Percentiles rank a stretch among this genome's conserved stretches.
These are phyloP conservation scores for Neurospora africana DNA, from an alignment of 495 filamentous ascomycete genomes.

Conservation along the genomic window DNA sequence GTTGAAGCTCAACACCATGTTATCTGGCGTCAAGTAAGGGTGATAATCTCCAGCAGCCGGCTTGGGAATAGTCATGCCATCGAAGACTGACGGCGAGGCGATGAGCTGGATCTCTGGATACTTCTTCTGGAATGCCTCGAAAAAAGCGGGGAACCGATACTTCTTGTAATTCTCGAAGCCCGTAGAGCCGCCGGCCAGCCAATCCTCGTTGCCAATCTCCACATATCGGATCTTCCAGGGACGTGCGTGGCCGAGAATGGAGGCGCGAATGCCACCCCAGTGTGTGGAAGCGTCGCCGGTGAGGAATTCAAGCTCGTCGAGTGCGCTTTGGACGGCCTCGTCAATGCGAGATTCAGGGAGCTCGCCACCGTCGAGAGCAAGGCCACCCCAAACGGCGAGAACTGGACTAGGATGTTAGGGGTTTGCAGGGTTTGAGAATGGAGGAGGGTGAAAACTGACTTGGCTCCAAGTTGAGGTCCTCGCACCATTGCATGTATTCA, in stretches of 20 bases:
- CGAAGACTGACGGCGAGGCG: slow-evolving; percentile 34
- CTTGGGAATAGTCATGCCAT: slow-evolving; percentile 29
- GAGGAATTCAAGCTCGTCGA: slow-evolving; percentile 60
- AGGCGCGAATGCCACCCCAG: slow-evolving; percentile 47
- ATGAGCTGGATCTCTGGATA: slow-evolving; percentile 57
- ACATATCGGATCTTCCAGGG: slow-evolving; percentile 50
- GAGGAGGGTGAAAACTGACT: slow-evolving; percentile 11
- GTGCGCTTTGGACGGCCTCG: slow-evolving; percentile 46
- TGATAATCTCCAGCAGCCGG: slow-evolving; percentile 37
- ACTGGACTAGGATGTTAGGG: not conserved
- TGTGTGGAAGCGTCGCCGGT: slow-evolving; percentile 45
- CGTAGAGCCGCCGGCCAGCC: slow-evolving; percentile 31
- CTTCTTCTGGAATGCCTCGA: slow-evolving; percentile 42
- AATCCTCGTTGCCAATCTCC: slow-evolving; percentile 60
- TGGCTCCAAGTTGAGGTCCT: slow-evolving; percentile 50
- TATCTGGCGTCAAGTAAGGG: slow-evolving; percentile 24
- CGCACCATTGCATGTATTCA: slow-evolving; percentile 58
- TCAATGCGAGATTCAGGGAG: slow-evolving; percentile 30
- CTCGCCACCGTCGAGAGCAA: slow-evolving; percentile 45
- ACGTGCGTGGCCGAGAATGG: slow-evolving; percentile 41
- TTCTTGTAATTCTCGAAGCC: slow-evolving; percentile 35
- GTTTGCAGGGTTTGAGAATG: not conserved
- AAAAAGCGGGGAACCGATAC: slow-evolving; percentile 48
- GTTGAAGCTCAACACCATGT: slow-evolving; percentile 24
- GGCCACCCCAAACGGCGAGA: slow-evolving; percentile 46